A percentile compares a stretch with the other conserved stretches of the same genome.
phyloP scores from a whole-genome alignment of 306 rosid species.

The Rosa rugosa region DNA sequence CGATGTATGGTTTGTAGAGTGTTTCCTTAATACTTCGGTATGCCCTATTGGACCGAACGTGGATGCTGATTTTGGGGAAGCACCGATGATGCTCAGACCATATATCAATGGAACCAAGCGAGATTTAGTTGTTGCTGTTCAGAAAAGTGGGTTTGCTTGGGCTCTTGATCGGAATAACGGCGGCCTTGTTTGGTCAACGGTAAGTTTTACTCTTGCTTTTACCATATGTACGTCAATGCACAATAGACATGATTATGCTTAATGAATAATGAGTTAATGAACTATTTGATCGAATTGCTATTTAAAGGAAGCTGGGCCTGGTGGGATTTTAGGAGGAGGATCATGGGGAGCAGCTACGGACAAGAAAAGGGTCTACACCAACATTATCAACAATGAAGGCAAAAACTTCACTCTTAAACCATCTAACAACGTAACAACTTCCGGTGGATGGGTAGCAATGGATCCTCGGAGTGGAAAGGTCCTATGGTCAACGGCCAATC shows the following conservation, averaged over 20 bases:
- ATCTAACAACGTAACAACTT: slow-evolving; percentile 31
- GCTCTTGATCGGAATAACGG: slow-evolving; percentile 59
- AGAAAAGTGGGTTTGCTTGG: slow-evolving; percentile 70
- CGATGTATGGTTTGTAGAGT: slow-evolving; percentile 56
- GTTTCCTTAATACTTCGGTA: slow-evolving; percentile 30
- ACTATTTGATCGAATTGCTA: too few relatives aligned
- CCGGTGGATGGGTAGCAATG: slow-evolving; percentile 62
- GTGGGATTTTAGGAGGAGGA: slow-evolving; percentile 43
- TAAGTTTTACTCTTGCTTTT: slow-evolving; percentile 1
- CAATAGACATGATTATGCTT: too few relatives aligned
- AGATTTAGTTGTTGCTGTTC: slow-evolving; percentile 59
- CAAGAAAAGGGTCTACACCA: slow-evolving; percentile 48
- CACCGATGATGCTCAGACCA: slow-evolving; percentile 47
- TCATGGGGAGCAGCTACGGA: slow-evolving; percentile 64
- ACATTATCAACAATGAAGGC: slow-evolving; percentile 33
- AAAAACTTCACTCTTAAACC: slow-evolving; percentile 47
- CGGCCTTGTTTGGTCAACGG: slow-evolving; percentile 41
- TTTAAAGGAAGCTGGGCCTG: slow-evolving; percentile 48
- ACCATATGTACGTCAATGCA: neutral
- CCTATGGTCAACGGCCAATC: slow-evolving; percentile 48
- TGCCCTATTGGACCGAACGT: slow-evolving; percentile 50
- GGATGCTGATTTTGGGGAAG: slow-evolving; percentile 62
- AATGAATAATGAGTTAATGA: too few relatives aligned
- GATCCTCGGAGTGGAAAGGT: slow-evolving; percentile 41
- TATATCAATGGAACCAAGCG: slow-evolving; percentile 26